These are phyloP conservation scores for Alloteropsis semialata DNA, from an alignment of 176 grass and related monocot species.

Conservation along the genomic window DNA sequence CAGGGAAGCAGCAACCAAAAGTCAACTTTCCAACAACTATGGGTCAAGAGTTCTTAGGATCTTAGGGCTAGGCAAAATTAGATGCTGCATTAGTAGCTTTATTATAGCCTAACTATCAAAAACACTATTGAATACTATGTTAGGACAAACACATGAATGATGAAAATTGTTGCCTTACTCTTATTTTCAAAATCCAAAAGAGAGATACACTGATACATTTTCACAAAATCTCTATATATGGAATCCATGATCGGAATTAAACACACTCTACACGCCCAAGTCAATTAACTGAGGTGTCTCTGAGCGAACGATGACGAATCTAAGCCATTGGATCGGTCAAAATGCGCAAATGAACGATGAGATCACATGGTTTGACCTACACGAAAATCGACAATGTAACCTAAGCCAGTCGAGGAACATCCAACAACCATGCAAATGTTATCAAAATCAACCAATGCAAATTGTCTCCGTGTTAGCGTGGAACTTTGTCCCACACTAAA, in stretches of 20 bases:
- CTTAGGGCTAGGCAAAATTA: neutral
- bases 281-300: neutral
- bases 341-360: neutral
- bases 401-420: neutral
- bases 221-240: too few species aligned
- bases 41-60: neutral
- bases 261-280: neutral
- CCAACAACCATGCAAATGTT: neutral
- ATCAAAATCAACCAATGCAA: neutral
- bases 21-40: neutral
- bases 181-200: neutral
- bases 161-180: too few species aligned
- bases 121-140: too few species aligned
- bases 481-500: neutral
- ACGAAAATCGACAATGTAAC: neutral
- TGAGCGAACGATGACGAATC: neutral
- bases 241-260: too few species aligned
- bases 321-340: neutral
- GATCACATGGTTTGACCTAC: neutral
- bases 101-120: too few species aligned
- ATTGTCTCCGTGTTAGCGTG: too few species aligned
- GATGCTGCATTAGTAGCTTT: too few species aligned
- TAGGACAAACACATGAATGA: too few species aligned
- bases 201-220: neutral
- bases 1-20: neutral